These are phyloP conservation scores for Lentinula guzmanii DNA, from an alignment of 768 basidiomycete genomes.

Conservation along the genomic window DNA sequence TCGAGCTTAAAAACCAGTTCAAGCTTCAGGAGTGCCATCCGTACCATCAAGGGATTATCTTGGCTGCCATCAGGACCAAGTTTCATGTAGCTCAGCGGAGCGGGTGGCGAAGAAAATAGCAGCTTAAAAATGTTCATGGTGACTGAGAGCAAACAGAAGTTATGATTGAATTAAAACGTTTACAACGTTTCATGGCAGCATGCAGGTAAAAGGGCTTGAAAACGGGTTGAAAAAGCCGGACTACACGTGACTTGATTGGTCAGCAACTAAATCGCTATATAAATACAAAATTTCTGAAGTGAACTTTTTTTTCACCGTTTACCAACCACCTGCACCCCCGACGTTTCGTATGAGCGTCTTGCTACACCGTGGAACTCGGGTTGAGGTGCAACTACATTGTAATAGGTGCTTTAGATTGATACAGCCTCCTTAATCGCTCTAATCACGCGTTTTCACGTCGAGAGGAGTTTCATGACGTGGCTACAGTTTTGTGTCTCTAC, in stretches of 20 bases:
- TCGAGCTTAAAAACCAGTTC: background rate
- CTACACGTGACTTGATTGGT: background rate
- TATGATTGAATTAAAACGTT: background rate
- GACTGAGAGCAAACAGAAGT: background rate
- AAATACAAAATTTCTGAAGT: background rate
- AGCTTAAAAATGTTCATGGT: slow-evolving; percentile 24
- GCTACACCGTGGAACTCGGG: slow-evolving; percentile 46
- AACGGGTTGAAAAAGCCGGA: background rate
- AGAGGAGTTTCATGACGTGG: slow-evolving; percentile 86
- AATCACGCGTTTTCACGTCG: slow-evolving; percentile 61
- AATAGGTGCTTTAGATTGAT: slow-evolving; percentile 43
- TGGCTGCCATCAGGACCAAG: slow-evolving; percentile 43
- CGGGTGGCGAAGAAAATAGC: slow-evolving; percentile 18
- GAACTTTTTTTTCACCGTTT: slow-evolving; percentile 2
- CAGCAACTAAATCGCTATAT: background rate
- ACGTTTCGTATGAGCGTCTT: slow-evolving; percentile 50
- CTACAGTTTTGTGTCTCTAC: slow-evolving; percentile 32
- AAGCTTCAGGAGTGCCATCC: slow-evolving; percentile 7
- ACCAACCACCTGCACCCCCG: slow-evolving; percentile 9
- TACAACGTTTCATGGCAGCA: background rate
- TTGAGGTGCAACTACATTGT: slow-evolving; percentile 26
- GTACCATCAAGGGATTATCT: slow-evolving; percentile 66
- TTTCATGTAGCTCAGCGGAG: slow-evolving; percentile 56
- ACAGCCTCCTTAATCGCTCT: slow-evolving; percentile 82
- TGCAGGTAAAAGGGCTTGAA: background rate